phyloP scores from a whole-genome alignment of 495 filamentous ascomycete genomes.

The Lophium mytilinum region DNA sequence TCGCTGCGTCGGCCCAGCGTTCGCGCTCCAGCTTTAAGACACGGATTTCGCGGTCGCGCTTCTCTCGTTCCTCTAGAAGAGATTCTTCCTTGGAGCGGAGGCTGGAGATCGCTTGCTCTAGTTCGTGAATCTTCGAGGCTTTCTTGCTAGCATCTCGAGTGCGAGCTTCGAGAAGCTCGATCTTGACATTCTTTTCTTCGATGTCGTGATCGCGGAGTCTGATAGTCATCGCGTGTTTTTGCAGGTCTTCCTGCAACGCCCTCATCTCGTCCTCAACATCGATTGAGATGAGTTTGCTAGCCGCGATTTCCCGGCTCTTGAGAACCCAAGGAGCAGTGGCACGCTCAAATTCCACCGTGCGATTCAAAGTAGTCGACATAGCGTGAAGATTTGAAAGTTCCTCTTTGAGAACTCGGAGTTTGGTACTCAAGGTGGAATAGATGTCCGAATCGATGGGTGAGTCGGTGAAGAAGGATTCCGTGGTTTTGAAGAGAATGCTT shows the following conservation, averaged over 20 bases:
- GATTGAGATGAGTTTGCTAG: slow-evolving; percentile 64
- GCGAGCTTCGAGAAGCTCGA: slow-evolving; percentile 78
- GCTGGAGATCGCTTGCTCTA: slow-evolving; percentile 37
- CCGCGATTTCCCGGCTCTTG: slow-evolving; percentile 68
- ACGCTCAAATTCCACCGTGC: slow-evolving; percentile 78
- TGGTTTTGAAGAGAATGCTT: slow-evolving; percentile 24
- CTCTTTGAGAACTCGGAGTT: slow-evolving; percentile 55
- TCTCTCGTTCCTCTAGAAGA: not conserved
- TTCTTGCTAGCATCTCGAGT: slow-evolving; percentile 73
- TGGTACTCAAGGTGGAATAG: slow-evolving; percentile 56
- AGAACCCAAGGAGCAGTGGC: slow-evolving; percentile 71
- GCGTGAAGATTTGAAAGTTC: slow-evolving; percentile 65
- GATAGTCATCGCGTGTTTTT: slow-evolving; percentile 55
- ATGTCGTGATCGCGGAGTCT: slow-evolving; percentile 57
- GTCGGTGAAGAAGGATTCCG: slow-evolving; percentile 22
- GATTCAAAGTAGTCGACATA: slow-evolving; percentile 63
- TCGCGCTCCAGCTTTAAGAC: not conserved
- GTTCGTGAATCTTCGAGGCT: slow-evolving; percentile 52
- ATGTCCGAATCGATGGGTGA: slow-evolving; percentile 44
- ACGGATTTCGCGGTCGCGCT: not conserved
- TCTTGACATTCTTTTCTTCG: slow-evolving; percentile 74
- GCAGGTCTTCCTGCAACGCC: slow-evolving; percentile 59
- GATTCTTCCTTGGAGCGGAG: not conserved
- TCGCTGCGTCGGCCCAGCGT: not conserved
- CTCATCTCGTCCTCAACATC: slow-evolving; percentile 56